These are phyloP conservation scores for Hyphopichia pseudoburtonii DNA, from an alignment of 1,139 yeast species.

Conservation along the genomic window DNA sequence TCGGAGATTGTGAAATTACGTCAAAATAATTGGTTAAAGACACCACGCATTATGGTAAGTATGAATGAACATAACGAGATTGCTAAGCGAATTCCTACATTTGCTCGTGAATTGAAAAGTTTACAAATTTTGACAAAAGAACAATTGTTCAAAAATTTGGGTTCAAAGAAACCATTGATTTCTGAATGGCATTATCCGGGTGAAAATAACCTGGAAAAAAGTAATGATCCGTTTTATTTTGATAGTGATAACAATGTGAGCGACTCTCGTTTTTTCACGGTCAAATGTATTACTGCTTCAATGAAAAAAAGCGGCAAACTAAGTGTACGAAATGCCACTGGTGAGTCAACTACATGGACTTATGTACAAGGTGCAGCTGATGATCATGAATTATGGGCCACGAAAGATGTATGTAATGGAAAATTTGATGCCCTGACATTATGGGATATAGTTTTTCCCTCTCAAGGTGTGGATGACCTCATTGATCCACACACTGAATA, in stretches of 20 bases:
- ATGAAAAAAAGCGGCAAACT: conserved; percentile 26
- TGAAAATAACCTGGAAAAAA: not conserved
- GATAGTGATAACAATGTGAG: not conserved
- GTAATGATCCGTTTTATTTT: conserved; percentile 1
- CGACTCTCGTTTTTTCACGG: conserved; percentile 8
- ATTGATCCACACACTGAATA: conserved; percentile 18
- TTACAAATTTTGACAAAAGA: conserved; percentile 37
- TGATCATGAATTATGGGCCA: conserved; percentile 88
- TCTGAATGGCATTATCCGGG: conserved; percentile 77
- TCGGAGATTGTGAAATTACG: conserved; percentile 5
- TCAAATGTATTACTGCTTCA: conserved; percentile 67
- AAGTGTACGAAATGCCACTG: conserved; percentile 23
- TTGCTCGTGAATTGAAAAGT: conserved; percentile 46
- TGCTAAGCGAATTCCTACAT: conserved; percentile 42
- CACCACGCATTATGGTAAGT: conserved; percentile 59
- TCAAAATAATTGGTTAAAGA: conserved; percentile 30
- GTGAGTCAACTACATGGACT: conserved; percentile 17
- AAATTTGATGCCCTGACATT: conserved; percentile 52
- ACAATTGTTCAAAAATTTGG: conserved; percentile 25
- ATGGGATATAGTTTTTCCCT: conserved; percentile 47
- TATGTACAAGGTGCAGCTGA: conserved; percentile 94
- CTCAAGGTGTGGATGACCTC: conserved; percentile 14
- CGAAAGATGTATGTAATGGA: conserved; percentile 33
- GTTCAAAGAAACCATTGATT: conserved; percentile 48
- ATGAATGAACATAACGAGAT: conserved; percentile 60